Evolutionary conservation across 352 stramenopile species (phyloP), one percentile per base, ranked within the genome.

Genomic region (Ophiocytium majus): DNA sequence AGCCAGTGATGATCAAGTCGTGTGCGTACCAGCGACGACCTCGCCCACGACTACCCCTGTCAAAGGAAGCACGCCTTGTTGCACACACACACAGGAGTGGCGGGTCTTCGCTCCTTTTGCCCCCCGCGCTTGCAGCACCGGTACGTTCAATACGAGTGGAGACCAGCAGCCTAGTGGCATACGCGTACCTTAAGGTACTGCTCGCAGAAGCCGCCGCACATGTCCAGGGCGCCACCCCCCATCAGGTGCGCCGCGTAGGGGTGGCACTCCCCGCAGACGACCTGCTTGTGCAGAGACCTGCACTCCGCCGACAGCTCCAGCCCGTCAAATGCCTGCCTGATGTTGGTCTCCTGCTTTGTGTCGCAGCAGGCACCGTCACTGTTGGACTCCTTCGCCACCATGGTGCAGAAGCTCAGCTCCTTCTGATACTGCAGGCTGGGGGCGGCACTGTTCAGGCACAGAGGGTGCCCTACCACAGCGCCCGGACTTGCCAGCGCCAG

Each of bases 181-280:
- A n/a, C n/a, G n/a, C n/a, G n/a, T n/a, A n/a, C n/a, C n/a, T 5
- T 14, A 14, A 78, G 5, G 66, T 78, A 78, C 35, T 5, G 5
- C 5, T 17, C 32, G 66, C 66, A 78, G 66, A 78, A 78, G 5
- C 5, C 5, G 5, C 5, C 35, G 32, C 32, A 78, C 66, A 78
- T 78, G 32, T 17, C 66, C 35, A 14, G 5, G 32, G 14, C 5
- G 35, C 66, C 66, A 17, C 17, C 35, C 66, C 32, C 14, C 32
- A 14, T 14, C 5, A 78, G 5, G 66, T 78, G 66, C 66, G 66
- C 35, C 66, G 66, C 32, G 66, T 78, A 78, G 5, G 66, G 66
- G 14, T 57, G 43, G 14, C 5, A 57, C 66, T 78, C 35, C 5
- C 66, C 66, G 66, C 66, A 78, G 5, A 17, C 66, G 5, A 78